These are phyloP conservation scores for Fusarium protoensiforme DNA, from an alignment of 2,329 filamentous ascomycete genomes.

Conservation along the genomic window DNA sequence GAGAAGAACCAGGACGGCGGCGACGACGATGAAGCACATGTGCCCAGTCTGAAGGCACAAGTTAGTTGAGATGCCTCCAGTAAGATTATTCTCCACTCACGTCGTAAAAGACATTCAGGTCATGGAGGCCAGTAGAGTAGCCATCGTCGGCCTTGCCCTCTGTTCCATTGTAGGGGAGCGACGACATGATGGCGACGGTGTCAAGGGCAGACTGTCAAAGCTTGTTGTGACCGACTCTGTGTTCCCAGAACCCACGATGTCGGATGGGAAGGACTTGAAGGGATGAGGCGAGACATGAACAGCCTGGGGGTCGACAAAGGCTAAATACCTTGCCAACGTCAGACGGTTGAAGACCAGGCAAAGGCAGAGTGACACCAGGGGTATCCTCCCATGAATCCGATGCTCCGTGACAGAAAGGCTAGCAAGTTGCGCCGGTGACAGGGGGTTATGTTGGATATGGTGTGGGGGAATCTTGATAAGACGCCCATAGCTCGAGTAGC, in stretches of 20 bases:
- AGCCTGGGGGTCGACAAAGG: conserved; percentile 24
- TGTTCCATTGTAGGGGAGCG: conserved; percentile 62
- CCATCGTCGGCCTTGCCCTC: conserved; percentile 61
- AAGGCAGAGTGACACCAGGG: neutral
- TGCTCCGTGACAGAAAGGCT: conserved; percentile 3
- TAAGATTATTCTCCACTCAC: conserved; percentile 54
- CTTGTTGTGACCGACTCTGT: conserved; percentile 19
- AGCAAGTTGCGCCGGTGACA: conserved; percentile 9
- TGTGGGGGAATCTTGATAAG: conserved; percentile 43
- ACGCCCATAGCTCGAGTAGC: conserved; percentile 35
- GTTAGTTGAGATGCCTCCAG: neutral
- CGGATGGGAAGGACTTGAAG: conserved; percentile 9
- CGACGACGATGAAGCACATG: conserved; percentile 83
- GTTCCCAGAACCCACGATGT: conserved; percentile 5
- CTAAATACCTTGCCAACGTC: conserved; percentile 29
- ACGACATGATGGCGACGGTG: conserved; percentile 41
- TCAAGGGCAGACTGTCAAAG: conserved; percentile 21
- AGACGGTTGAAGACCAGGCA: conserved; percentile 14
- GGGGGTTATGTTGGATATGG: conserved; percentile 29
- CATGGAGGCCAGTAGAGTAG: conserved; percentile 63
- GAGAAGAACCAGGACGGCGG: conserved; percentile 83
- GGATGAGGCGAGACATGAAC: conserved; percentile 11
- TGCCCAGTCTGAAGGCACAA: conserved; percentile 72
- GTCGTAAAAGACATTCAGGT: conserved; percentile 89
- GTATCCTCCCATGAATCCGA: conserved; percentile 6